Evolutionary conservation across 768 basidiomycete genomes (phyloP), one percentile per base, ranked within the genome.

Genomic region (Naganishia vishniacii): DNA sequence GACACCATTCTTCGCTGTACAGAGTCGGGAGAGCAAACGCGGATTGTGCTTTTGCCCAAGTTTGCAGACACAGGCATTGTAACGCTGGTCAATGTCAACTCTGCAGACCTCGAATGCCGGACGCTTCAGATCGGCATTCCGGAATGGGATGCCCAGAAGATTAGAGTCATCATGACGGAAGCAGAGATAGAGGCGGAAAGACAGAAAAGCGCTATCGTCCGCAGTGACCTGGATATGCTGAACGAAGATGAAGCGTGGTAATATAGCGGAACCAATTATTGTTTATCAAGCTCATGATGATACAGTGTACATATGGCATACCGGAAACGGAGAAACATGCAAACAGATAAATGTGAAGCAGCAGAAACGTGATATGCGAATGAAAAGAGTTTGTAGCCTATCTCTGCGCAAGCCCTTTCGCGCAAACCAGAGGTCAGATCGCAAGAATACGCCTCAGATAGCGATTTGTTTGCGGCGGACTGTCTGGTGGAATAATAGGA

Each of bases 21-120:
- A 72, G 72, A 74, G 23, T 20, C 64, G 0, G 69, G 70, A 26
- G 44, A 66, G 31, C 75, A 69, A 13, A 81, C 72, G 68, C 81
- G 92, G 59, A 80, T 95, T 41, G 81, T 97, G 26, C 80, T 94
- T 65, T 79, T 95, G 26, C 94, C 94, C 1, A 82, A 81, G 40
- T 97, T 97, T 72, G 80, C 84, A 16, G 81, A 86, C 72, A 88
- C 88, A 9, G 91, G 92, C 1, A 79, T 82, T 42, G 74, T 98
- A 56, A 88, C 86, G 20, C 80, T 95, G 9, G 81, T 95, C 49
- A 89, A 95, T 74, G 74, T 91, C 69, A 81, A 84, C 72, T 67
- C 65, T 2, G 26, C 49, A 13, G 88, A 86, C 23, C 78, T 94
- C 71, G 86, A 83, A 56, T 71, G 70, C 48, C 69, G 71, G 67